These are phyloP conservation scores for Syzygium aqueum DNA, from an alignment of 345 rosid genomes.

Conservation along the genomic window DNA sequence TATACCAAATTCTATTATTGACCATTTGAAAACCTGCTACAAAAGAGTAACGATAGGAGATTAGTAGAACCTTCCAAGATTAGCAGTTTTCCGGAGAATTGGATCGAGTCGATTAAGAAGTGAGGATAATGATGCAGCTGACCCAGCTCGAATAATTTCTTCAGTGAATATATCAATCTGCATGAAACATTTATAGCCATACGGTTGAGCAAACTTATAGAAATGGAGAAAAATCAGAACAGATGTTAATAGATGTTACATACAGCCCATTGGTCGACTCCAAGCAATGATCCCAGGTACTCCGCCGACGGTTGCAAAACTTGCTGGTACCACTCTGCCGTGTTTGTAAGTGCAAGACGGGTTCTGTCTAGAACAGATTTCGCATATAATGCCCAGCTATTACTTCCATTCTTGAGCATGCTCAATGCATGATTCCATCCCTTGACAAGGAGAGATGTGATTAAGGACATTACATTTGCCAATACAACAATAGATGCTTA, in stretches of 20 bases:
- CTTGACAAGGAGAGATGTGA: slow-evolving; percentile 30
- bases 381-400: slow-evolving; percentile 84
- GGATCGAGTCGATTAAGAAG: slow-evolving; percentile 95
- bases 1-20: not conserved
- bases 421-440: slow-evolving; percentile 73
- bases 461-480: not conserved
- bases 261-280: slow-evolving; percentile 87
- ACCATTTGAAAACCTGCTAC: not conserved
- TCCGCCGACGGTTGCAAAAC: slow-evolving; percentile 93
- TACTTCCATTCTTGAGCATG: slow-evolving; percentile 47
- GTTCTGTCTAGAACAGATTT: slow-evolving; percentile 96
- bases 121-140: slow-evolving; percentile 82
- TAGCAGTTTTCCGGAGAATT: slow-evolving; percentile 82
- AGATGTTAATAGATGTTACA: slow-evolving; percentile 14
- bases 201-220: not conserved
- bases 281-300: slow-evolving; percentile 86
- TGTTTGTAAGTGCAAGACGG: slow-evolving; percentile 78
- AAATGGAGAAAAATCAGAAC: not conserved
- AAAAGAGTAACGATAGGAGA: not conserved
- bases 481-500: not conserved
- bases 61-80: slow-evolving; percentile 81
- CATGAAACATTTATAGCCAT: slow-evolving; percentile 3
- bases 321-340: slow-evolving; percentile 79
- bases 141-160: slow-evolving; percentile 95
- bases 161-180: slow-evolving; percentile 91